Base-by-base conservation (phyloP, 2,329 filamentous ascomycete genomes). In the Samsoniella hepiali region DNA sequence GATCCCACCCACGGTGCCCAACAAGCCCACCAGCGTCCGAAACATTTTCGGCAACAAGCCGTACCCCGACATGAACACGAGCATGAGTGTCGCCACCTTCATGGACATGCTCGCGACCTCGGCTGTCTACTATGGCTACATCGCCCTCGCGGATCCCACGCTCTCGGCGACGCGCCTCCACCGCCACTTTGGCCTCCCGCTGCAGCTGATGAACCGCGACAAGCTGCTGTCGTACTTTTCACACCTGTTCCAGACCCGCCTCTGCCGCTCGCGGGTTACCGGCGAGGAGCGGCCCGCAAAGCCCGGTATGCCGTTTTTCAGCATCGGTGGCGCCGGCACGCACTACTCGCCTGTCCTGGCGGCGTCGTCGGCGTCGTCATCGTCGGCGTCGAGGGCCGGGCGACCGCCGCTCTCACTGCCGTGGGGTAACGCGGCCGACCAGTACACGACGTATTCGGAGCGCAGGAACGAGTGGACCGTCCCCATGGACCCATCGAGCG, bases 271-370 rank as follows among this genome's bases (percentile, higher is more conserved):
- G 27, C 54, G 53, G 17, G 27, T 62, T 17, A n/a, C 10, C 8
- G 6, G 3, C 15, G 27, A 2, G 15, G 51, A 50, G 0, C 36
- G 22, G 9, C 64, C 50, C 44, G 22, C 3, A 17, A 59, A 54
- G 13, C 60, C 53, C 22, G 44, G 53, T 27, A 49, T 67, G 57
- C 87, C 88, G 0, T 87, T 88, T 63, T 80, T 87, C 47, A 79
- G 85, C 66, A 76, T 91, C 47, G 88, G 88, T 3, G 87, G 87
- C 3, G 83, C 87, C 0, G 88, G 88, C 0, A 88, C 85, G 0
- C 66, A 67, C 51, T 67, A 64, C 44, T 62, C 60, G 22, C 60
- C 60, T 15, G 53, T 29, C 10, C 29, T 62, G 13, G 31, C 60
- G 17, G 27, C 51, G 11, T 22, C 64, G 15, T 58, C 56, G 60